Base-by-base conservation (phyloP, 2,329 filamentous ascomycete species). In the Epichloe elymi region DNA sequence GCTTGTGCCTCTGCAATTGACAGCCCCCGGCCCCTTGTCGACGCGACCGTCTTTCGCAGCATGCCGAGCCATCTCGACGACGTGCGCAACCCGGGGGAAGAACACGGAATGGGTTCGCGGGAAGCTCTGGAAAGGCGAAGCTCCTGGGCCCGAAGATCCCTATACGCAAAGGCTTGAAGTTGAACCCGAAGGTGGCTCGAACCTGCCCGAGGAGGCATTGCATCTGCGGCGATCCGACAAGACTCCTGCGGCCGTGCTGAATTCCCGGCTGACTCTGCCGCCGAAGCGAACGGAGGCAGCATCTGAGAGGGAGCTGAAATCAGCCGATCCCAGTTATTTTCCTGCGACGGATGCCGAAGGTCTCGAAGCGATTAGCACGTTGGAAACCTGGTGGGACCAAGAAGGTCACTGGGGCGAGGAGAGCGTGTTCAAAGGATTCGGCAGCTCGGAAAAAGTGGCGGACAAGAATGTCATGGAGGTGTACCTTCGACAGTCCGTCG, bases 371-470 rank as follows among this genome's bases (percentile, higher is more conserved):
- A 69, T 79, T 12, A 71, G 70, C 40, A 67, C 71, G 1, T 53
- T 78, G 38, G 64, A 64, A 36, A 64, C 63, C 26, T 82, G 76
- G 77, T 82, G 77, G 76, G 70, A 78, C 7, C 61, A 68, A 48
- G 64, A 66, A n/a, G 67, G 68, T n/a, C 69, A 79, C 59, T 80
- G 78, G 75, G 67, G 67, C 45, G 52, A 65, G 38, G 69, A 70
- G 53, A 72, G 69, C 57, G 58, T 68, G 46, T 73, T 75, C 54
- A 59, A 58, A 15, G 67, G 70, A 2, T 80, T 79, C 56, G 66
- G 63, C 47, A 64, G 64, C 37, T 51, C 57, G 5, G 59, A 63
- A 1, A 71, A 67, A 59, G 65, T 75, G 8, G 60, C 63, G 30
- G 72, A 79, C 35, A 61, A 66, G 26, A 63, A 62, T 1, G 57